Evolutionary conservation across 768 basidiomycete genomes (phyloP).

Genomic region (Jaapia argillacea): DNA sequence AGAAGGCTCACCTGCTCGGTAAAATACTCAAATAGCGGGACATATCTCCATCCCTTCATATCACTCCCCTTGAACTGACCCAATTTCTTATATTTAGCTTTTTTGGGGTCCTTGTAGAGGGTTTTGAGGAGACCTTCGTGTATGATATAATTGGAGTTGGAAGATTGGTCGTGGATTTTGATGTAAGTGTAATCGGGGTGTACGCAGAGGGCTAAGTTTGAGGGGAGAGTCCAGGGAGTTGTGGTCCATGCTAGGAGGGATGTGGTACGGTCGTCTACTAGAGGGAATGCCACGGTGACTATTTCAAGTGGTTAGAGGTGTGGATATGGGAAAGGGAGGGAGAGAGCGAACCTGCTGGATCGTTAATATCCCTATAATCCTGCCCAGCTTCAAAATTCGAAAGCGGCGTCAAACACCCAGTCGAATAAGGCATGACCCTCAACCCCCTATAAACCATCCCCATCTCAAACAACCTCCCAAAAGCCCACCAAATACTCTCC

Average conservation of each 20-base stretch:
- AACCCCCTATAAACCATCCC: constrained; percentile 88
- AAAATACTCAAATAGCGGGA: constrained; percentile 94
- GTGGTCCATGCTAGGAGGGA: constrained; percentile 96
- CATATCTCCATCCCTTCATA: constrained; percentile 94
- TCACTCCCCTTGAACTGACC: constrained; percentile 83
- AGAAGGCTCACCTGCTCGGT: constrained; percentile 65
- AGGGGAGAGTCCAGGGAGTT: constrained; percentile 96
- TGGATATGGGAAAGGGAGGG: not conserved
- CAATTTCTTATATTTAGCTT: constrained; percentile 90
- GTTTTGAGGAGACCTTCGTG: constrained; percentile 80
- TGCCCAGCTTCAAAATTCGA: constrained; percentile 96
- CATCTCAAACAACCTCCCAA: constrained; percentile 88
- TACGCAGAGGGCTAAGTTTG: constrained; percentile 91
- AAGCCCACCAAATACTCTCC: constrained; percentile 99
- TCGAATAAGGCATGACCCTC: constrained; percentile 97
- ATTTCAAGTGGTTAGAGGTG: constrained; percentile 1
- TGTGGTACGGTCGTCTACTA: constrained; percentile 88
- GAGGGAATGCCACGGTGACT: constrained; percentile 89
- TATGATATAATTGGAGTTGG: constrained; percentile 82
- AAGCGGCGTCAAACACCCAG: constrained; percentile 89
- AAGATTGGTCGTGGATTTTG: constrained; percentile 90
- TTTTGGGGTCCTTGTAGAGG: constrained; percentile 94
- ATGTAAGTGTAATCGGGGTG: constrained; percentile 94
- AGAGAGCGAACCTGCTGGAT: constrained; percentile 66
- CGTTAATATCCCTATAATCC: constrained; percentile 87